Base-by-base conservation (phyloP, 2,329 filamentous ascomycete species). In the Paracorniculantispora psalliotae region DNA sequence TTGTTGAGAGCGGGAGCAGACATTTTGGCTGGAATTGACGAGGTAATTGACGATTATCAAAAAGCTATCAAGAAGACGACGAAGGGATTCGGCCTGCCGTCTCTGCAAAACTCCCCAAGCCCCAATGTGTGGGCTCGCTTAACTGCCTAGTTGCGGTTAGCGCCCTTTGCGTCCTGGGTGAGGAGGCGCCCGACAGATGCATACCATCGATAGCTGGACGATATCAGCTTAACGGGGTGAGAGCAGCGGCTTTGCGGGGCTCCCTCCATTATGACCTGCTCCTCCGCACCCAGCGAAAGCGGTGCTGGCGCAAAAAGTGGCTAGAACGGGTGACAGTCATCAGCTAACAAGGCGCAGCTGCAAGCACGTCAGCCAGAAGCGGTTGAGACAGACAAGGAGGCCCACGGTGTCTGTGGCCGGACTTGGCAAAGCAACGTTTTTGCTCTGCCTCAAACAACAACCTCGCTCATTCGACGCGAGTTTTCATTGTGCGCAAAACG, bases 1-100 rank as follows among this genome's bases (percentile, higher is more conserved):
- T 92, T 91, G 71, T 86, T 77, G 69, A 84, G 80, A 61, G 71
- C 76, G 78, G 70, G 81, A 71, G 74, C 73, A 68, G 77, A 75
- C 81, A 85, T 84, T 77, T 77, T 85, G 82, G 71, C 72, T 69
- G 73, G 65, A 67, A 69, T 69, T 68, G 65, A 25, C 19, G 25
- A 26, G n/a, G 30, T 33, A 23, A 48, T 26, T 26, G 51, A 23
- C 51, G 58, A 30, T 49, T 41, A 53, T 51, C 51, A 46, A 56
- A 43, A 17, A 53, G 28, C 56, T 52, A 59, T 37, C 51, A 44
- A 43, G 30, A 52, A 26, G n/a, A 35, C 37, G 28, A 51, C 28
- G 37, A 41, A 51, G 28, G 49, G 26, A 41, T 23, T 54, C 33
- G n/a, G n/a, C n/a, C n/a, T 10, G n/a, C 30, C 41, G 57, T n/a